Evolutionary conservation across 306 rosid species (phyloP).

Genomic region (Gastrolobium villosum): DNA sequence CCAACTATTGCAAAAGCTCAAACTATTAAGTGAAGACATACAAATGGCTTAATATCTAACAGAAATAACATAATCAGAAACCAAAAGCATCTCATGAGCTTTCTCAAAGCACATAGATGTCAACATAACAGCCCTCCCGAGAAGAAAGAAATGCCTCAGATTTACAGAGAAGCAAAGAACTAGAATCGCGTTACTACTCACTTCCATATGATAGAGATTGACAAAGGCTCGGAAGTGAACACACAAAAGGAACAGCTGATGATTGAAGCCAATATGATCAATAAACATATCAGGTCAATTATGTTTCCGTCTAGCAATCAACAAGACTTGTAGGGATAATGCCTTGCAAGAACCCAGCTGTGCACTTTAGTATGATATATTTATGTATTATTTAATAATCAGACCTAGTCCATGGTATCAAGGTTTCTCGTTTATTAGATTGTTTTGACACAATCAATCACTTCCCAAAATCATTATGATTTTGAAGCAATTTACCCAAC

Average conservation of each 20-base stretch:
- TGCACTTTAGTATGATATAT: background rate
- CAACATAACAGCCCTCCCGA: background rate
- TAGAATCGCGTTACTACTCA: background rate
- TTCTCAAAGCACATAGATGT: background rate
- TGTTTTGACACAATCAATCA: background rate
- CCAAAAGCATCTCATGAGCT: background rate
- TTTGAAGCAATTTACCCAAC: too few species aligned
- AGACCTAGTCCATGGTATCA: background rate
- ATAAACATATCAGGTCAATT: background rate
- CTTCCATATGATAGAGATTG: background rate
- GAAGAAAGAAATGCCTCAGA: constrained; percentile 4
- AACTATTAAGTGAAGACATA: too few species aligned
- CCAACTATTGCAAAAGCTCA: too few species aligned
- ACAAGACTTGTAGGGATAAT: background rate
- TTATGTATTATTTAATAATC: background rate
- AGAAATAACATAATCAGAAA: background rate
- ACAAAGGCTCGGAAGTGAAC: background rate
- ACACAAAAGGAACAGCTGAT: background rate
- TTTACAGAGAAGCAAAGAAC: background rate
- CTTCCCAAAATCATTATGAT: too few species aligned
- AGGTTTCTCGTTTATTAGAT: background rate
- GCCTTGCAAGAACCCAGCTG: background rate
- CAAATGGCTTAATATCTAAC: too few species aligned
- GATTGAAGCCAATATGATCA: background rate
- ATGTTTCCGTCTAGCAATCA: background rate